Base-by-base conservation (phyloP, 1,284 basidiomycete species). In the Chalciporus piperatoides region DNA sequence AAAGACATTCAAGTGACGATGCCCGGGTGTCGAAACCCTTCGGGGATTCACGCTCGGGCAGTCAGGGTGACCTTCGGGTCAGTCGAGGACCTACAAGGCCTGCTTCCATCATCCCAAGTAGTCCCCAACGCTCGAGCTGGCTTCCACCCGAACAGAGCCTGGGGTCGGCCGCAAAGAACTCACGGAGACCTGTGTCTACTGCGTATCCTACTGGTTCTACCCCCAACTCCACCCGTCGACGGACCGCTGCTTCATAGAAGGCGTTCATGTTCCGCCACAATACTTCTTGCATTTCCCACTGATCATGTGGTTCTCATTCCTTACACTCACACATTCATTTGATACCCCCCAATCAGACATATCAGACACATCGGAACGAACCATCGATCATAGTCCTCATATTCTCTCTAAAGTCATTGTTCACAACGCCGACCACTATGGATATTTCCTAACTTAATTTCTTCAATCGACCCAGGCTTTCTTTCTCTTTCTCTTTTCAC, bases 1-100 rank as follows among this genome's bases (percentile, higher is more conserved):
- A 64, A 30, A 66, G 64, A 36, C 64, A 48, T 17, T 59, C 68
- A 39, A 68, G 63, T 39, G 66, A 68, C 40, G 64, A 68, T n/a
- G 48, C 56, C 37, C 51, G 51, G 19, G 32, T 44, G 44, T 39
- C 40, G 21, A 67, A 27, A 28, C 11, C 50, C 5, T 30, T 9
- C 4, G 46, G 49, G 32, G 50, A 56, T 44, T 24, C 46, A 32
- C 62, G 57, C 24, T 38, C 49, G 5, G 54, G 53, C 30, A 62
- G 53, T 15, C 51, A 61, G 12, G 37, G n/a, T 21, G 54, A 64
- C 33, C 53, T 53, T 44, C 56, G 54, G 12, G 50, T 41, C n/a
- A 39, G 51, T 30, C 33, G 33, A 54, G 48, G 30, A 17, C 48
- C 14, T 45, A 53, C 11, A 48, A 38, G 28, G 28, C 52, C 47